Percentiles rank a stretch among this genome's conserved stretches.
Conservation (phyloP, 805 yeast species). For the Starmera amethionina region DNA sequence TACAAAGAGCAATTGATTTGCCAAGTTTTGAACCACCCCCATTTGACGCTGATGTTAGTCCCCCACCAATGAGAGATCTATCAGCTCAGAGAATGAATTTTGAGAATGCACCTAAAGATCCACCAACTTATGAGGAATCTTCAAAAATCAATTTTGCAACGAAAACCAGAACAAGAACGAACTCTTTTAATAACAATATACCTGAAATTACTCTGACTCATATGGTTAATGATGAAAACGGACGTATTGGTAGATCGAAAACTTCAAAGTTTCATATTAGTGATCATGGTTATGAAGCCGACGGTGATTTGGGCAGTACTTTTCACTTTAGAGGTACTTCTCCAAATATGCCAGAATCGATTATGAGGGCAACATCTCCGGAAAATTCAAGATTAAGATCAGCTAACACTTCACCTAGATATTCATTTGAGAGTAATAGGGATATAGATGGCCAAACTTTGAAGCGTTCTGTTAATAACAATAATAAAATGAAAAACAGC, state of each 20-base stretch:
- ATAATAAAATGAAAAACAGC: too few species aligned
- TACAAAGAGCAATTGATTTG: constrained; percentile 39
- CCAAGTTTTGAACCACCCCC: constrained; percentile 60
- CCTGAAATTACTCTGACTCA: not conserved
- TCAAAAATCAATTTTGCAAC: constrained; percentile 8
- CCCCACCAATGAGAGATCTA: constrained; percentile 21
- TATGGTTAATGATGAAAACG: not conserved
- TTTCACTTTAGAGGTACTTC: constrained; percentile 24
- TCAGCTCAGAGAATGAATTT: constrained; percentile 5
- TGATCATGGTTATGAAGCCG: constrained; percentile 4
- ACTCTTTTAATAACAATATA: not conserved
- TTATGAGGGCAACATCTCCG: constrained; percentile 16
- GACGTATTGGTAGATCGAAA: constrained; percentile 6
- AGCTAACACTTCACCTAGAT: too few species aligned
- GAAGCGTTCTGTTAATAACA: too few species aligned
- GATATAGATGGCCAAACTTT: too few species aligned
- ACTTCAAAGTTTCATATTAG: not conserved
- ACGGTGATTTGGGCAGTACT: constrained; percentile 20
- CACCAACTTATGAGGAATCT: constrained; percentile 26
- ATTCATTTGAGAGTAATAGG: constrained; percentile 3
- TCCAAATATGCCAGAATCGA: constrained; percentile 23
- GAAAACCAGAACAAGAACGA: not conserved
- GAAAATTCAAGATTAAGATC: not conserved
- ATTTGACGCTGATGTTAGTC: constrained; percentile 34
- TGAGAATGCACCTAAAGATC: constrained; percentile 18